Evolutionary conservation across 306 rosid species (phyloP), one percentile per base, ranked within the genome.

Genomic region (Lathyrus aphaca): DNA sequence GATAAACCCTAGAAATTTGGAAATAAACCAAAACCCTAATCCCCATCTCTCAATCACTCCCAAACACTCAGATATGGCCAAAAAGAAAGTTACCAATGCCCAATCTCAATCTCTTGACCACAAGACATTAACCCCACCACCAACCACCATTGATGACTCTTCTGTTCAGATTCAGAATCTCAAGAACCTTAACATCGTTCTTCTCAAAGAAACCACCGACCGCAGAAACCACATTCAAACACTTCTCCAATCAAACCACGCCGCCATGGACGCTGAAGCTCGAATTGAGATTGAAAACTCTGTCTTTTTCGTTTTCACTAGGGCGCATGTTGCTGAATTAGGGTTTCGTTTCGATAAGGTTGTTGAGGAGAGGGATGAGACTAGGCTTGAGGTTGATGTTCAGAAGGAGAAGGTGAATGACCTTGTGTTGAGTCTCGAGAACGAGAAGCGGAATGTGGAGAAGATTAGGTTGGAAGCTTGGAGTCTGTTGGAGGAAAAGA

Each of bases 131-230:
- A 35, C 67, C 21, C 8, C 79, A 40, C 64, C n/a, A n/a, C 17
- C 15, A 11, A 11, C 11, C 3, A 25, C 27, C 81, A 63, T 1
- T 3, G 87, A 80, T 14, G 85, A 75, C 66, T 18, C 89, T 16
- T 50, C 77, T 0, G 72, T 71, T 39, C 86, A 90, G 85, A 50
- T 93, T 30, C 73, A 76, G 74, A 86, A 44, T 45, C 89, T 93
- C 77, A 90, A 86, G 76, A 72, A 85, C n/a, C 84, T 90, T 73
- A 94, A 90, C 62, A 56, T 80, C 10, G 27, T 76, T 21, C 94
- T 90, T 11, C 71, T 94, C 62, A 86, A 82, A 76, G 87, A 90
- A 77, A 81, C 96, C 16, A 1, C 51, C 3, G 76, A 86, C 0
- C 73, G 73, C 29, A 75, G 97, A n/a, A 75, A 65, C 3, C 89